Conservation (phyloP, 345 rosid species). For the Mercurialis annua region DNA sequence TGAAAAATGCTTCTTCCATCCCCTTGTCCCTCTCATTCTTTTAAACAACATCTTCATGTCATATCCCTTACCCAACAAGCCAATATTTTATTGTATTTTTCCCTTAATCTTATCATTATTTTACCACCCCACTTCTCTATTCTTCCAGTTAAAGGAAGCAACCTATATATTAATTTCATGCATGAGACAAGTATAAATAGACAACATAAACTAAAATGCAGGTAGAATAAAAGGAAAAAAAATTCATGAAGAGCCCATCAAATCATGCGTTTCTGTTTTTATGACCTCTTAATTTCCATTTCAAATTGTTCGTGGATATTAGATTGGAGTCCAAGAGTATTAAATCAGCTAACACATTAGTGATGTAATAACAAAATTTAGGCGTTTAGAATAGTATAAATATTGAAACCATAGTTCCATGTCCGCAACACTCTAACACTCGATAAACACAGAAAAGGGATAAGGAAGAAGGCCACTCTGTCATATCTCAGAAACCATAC, state of each 20-base stretch:
- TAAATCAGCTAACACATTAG: not conserved
- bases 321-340: not conserved
- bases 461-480: not conserved
- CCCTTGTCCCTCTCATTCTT: not conserved
- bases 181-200: not conserved
- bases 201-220: not conserved
- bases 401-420: not conserved
- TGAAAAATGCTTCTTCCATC: slow-evolving; percentile 2
- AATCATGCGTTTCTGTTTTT: no score
- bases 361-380: not conserved
- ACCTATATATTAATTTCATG: not conserved
- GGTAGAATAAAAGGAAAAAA: not conserved
- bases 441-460: slow-evolving; percentile 3
- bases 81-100: no score
- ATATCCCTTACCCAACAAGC: not conserved
- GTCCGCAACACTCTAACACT: not conserved
- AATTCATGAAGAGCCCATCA: not conserved
- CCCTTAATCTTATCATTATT: not conserved
- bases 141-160: not conserved
- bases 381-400: not conserved
- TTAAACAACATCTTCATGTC: not conserved
- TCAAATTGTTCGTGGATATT: no score
- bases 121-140: not conserved
- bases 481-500: slow-evolving; percentile 4
- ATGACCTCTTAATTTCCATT: no score